Conservation (phyloP, 441 rosid genomes). For the Pelargonium citronellum region DNA sequence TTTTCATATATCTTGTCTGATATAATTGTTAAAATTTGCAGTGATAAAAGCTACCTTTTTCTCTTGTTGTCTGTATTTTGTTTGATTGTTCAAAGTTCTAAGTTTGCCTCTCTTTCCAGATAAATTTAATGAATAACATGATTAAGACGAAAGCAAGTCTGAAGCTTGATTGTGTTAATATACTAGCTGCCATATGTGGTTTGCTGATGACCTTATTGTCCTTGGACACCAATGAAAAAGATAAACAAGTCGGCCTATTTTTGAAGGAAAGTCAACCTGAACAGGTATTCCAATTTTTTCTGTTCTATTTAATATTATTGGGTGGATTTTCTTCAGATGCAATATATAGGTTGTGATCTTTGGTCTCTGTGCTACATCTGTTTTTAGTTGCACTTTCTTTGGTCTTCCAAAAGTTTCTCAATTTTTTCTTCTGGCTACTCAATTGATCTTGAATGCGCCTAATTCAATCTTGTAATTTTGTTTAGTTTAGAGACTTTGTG, state of each 20-base stretch:
- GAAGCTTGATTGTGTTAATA: conserved; percentile 62
- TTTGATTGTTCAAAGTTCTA: conserved; percentile 15
- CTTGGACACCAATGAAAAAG: conserved; percentile 27
- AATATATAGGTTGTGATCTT: conserved; percentile 8
- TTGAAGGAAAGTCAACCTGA: conserved; percentile 43
- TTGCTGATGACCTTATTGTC: conserved; percentile 46
- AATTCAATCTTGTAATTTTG: neutral
- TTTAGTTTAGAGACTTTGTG: neutral
- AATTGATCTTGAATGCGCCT: neutral
- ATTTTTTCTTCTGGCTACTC: neutral
- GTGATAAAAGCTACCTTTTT: neutral
- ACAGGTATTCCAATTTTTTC: conserved; percentile 39
- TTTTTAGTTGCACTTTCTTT: conserved; percentile 7
- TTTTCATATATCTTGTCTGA: conserved; percentile 12
- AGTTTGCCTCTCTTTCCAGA: conserved; percentile 35
- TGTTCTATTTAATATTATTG: conserved; percentile 3
- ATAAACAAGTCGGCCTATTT: conserved; percentile 23
- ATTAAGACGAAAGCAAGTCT: conserved; percentile 40
- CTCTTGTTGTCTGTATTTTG: neutral
- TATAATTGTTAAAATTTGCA: conserved; percentile 9
- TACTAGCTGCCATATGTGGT: conserved; percentile 50
- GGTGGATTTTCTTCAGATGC: conserved; percentile 12
- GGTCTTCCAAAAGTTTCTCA: neutral
- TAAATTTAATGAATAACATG: conserved; percentile 51
- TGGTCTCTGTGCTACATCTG: neutral